phyloP scores from a whole-genome alignment of 2,329 filamentous ascomycete species.

The Penicillium sp. region DNA sequence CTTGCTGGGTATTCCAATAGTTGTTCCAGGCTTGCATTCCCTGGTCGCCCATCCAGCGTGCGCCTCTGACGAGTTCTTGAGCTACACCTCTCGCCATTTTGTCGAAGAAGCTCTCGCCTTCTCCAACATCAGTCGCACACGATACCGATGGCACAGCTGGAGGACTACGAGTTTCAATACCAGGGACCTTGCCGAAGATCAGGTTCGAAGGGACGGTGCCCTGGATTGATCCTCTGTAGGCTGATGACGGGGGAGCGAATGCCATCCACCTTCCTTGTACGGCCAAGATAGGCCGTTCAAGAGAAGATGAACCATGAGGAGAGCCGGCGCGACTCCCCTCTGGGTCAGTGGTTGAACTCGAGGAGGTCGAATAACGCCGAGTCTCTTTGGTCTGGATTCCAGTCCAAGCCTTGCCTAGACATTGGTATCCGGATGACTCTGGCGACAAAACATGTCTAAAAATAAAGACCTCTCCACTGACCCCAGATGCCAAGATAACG shows the following conservation, averaged over 20 bases:
- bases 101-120: slow-evolving; percentile 47
- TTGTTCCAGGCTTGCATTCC: slow-evolving; percentile 50
- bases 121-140: slow-evolving; percentile 46
- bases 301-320: slow-evolving; percentile 26
- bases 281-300: slow-evolving; percentile 42
- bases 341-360: slow-evolving; percentile 44
- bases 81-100: slow-evolving; percentile 49
- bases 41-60: slow-evolving; percentile 50
- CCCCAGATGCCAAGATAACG: slow-evolving; percentile 71
- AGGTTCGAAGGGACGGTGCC: slow-evolving; percentile 40
- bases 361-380: slow-evolving; percentile 47
- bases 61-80: slow-evolving; percentile 48
- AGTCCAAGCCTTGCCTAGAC: slow-evolving; percentile 90
- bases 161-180: slow-evolving; percentile 43
- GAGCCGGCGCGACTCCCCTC: slow-evolving; percentile 43
- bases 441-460: slow-evolving; percentile 49
- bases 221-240: slow-evolving; percentile 39
- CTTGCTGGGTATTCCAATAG: slow-evolving; percentile 48
- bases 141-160: slow-evolving; percentile 42
- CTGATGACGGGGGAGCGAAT: slow-evolving; percentile 42
- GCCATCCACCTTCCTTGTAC: slow-evolving; percentile 48
- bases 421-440: slow-evolving; percentile 50
- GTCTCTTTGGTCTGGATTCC: slow-evolving; percentile 59
- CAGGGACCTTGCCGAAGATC: slow-evolving; percentile 36
- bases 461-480: slow-evolving; percentile 82